These are phyloP conservation scores for Zalerion maritima DNA, from an alignment of 495 filamentous ascomycete species.

Conservation along the genomic window DNA sequence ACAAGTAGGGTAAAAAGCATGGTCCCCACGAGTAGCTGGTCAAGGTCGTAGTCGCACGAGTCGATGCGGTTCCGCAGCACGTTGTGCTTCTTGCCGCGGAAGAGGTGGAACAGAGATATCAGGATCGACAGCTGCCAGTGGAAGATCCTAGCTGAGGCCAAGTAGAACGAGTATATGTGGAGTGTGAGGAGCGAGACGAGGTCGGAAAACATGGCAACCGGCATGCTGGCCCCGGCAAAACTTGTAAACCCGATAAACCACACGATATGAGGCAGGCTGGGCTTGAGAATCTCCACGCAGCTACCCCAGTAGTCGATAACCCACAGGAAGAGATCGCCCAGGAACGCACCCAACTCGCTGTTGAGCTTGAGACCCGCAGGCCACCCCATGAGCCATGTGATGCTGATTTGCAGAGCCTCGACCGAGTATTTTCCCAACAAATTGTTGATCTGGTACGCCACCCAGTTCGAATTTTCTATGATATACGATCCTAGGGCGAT, in stretches of 20 bases:
- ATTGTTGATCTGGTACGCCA: slow-evolving; percentile 66
- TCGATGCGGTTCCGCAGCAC: slow-evolving; percentile 95
- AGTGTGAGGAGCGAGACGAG: slow-evolving; percentile 81
- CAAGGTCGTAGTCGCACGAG: slow-evolving; percentile 96
- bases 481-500: slow-evolving; percentile 94
- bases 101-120: slow-evolving; percentile 92
- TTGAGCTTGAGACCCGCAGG: slow-evolving; percentile 98
- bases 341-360: slow-evolving; percentile 80
- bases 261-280: slow-evolving; percentile 70
- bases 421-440: slow-evolving; percentile 74
- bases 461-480: slow-evolving; percentile 81
- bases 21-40: slow-evolving; percentile 90
- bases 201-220: slow-evolving; percentile 91
- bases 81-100: slow-evolving; percentile 95
- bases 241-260: slow-evolving; percentile 89
- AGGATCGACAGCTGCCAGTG: slow-evolving; percentile 97
- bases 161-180: slow-evolving; percentile 96
- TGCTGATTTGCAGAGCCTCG: slow-evolving; percentile 74
- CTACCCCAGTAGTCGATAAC: slow-evolving; percentile 95
- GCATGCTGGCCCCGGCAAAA: slow-evolving; percentile 93
- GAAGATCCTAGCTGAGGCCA: slow-evolving; percentile 89
- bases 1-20: slow-evolving; percentile 93
- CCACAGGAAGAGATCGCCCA: slow-evolving; percentile 92
- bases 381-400: slow-evolving; percentile 91
- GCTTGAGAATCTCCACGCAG: slow-evolving; percentile 60